phyloP scores from a whole-genome alignment of 192 early-diverging fungal species.

The Coemansia sp. region DNA sequence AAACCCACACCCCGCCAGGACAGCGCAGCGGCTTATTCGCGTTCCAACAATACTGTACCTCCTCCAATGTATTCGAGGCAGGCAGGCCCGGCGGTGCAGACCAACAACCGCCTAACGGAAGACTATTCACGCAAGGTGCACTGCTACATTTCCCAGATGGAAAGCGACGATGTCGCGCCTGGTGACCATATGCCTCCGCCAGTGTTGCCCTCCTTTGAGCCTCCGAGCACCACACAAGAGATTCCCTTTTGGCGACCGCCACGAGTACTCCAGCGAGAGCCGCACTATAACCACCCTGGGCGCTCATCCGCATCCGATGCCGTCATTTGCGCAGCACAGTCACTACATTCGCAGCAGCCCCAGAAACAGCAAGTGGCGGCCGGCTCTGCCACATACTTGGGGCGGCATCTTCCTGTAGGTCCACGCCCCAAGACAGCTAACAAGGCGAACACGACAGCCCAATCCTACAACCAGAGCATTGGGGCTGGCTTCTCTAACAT shows the following conservation, averaged over 20 bases:
- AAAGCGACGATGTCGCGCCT: conserved; percentile 9
- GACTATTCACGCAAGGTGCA: conserved; percentile 39
- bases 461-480: neutral
- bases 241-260: conserved; percentile 57
- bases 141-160: conserved; percentile 41
- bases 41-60: conserved; percentile 1
- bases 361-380: neutral
- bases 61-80: conserved; percentile 13
- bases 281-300: conserved; percentile 39
- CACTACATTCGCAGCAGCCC: neutral
- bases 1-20: neutral
- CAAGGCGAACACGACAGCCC: neutral
- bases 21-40: neutral
- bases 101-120: conserved; percentile 26
- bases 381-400: neutral
- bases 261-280: conserved; percentile 46
- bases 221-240: conserved; percentile 9
- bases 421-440: neutral
- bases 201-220: conserved; percentile 21
- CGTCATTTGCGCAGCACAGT: neutral
- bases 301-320: neutral
- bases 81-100: conserved; percentile 27
- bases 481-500: neutral
- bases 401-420: neutral
- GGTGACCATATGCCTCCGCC: conserved; percentile 32